Conservation (phyloP, 202 grass and related monocot species). For the Musa balbisiana region DNA sequence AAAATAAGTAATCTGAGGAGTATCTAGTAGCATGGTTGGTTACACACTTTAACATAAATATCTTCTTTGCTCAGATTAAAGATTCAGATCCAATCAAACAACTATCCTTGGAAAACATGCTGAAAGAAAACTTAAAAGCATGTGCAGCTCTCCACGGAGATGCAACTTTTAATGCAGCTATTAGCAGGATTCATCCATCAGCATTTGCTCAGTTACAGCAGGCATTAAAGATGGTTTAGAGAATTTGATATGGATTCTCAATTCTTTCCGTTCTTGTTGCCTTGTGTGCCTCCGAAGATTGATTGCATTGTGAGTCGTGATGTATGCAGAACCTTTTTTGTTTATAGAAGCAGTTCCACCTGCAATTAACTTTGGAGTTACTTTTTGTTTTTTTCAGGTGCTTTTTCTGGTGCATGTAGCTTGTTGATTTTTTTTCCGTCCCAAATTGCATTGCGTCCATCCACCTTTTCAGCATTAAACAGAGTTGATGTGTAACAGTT, state of each 20-base stretch:
- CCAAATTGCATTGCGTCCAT: background rate
- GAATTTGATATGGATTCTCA: background rate
- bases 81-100: slow-evolving; percentile 90
- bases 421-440: background rate
- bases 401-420: background rate
- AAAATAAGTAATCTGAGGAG: background rate
- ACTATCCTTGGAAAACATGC: slow-evolving; percentile 61
- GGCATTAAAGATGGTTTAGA: slow-evolving; percentile 69
- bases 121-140: slow-evolving; percentile 85
- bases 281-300: background rate
- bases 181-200: slow-evolving; percentile 79
- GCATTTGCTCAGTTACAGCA: slow-evolving; percentile 89
- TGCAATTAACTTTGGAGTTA: background rate
- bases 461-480: background rate
- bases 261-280: background rate
- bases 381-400: background rate
- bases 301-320: background rate
- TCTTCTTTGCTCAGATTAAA: slow-evolving; percentile 54
- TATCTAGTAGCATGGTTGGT: background rate
- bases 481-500: background rate
- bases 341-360: background rate
- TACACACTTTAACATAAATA: slow-evolving; percentile 18
- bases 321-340: background rate
- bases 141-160: slow-evolving; percentile 84
- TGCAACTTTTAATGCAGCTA: slow-evolving; percentile 75